Base-by-base conservation (phyloP, 1,284 basidiomycete genomes). In the Malassezia vespertilionis region DNA sequence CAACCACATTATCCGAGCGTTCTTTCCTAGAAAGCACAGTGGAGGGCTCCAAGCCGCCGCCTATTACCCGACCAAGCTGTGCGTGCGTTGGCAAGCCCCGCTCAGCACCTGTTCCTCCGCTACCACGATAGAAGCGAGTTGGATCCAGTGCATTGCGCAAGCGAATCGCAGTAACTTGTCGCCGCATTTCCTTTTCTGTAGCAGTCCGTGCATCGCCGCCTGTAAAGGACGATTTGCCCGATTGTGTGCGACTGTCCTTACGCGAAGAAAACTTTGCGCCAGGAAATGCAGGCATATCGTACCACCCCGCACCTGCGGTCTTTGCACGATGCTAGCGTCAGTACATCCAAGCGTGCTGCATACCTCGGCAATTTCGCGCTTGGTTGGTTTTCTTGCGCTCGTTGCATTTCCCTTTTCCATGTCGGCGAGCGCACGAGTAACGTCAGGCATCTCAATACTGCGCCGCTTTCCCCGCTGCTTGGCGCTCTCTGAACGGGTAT, bases 81-180 rank as follows among this genome's bases (percentile, higher is more conserved):
- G 89, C 20, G 90, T 74, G 53, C 82, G 73, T 54, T 53, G 69
- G 65, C 71, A 73, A 46, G 55, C 81, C 73, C 33, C 54, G 50
- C 83, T 86, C 72, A 83, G 82, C 33, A 84, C 86, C 63, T 80
- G 85, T 32, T 63, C 85, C 80, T 75, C 33, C 31, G 1, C 57
- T 53, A 5, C 61, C 61, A 20, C 63, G 89, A 75, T 95, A 90
- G 76, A 96, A 96, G 26, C 89, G 78, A 72, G 96, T 97, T 6
- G 91, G 90, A 66, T 97, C 91, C 27, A 97, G 78, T 46, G 89
- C 83, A 68, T 91, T 91, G 37, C 85, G 81, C 41, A 97, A 75
- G 18, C 87, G 80, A 41, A 96, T 75, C 1, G 91, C 87, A 71
- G 95, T 88, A 27, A 95, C 85, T 74, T 97, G 90, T 46, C 84